Percentiles rank a stretch among this genome's conserved stretches.
Evolutionary conservation across 495 filamentous ascomycete species (phyloP).

Genomic region (Chaetomium tenue): DNA sequence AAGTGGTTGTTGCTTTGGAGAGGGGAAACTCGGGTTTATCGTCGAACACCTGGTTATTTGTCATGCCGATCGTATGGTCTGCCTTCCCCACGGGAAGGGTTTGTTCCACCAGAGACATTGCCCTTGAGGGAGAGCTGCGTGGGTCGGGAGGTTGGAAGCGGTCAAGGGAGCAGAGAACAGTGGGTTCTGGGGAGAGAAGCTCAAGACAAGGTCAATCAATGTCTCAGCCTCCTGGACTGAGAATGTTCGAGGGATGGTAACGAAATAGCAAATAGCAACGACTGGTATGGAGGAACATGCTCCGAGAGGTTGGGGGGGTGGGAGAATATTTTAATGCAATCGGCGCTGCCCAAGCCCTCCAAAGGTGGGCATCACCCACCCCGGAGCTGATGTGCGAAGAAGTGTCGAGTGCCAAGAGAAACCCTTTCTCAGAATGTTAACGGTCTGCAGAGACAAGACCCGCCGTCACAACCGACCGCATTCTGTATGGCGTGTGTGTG

Average conservation of each 20-base stretch:
- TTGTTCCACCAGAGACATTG: conserved; percentile 28
- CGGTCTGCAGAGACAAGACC: conserved; percentile 26
- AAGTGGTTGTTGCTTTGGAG: conserved; percentile 14
- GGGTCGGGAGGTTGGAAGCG: background rate
- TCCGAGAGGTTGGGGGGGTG: conserved; percentile 21
- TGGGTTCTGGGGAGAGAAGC: background rate
- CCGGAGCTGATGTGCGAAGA: background rate
- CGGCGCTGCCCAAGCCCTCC: conserved; percentile 4
- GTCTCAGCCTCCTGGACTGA: conserved; percentile 23
- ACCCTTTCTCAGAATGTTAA: conserved; percentile 11
- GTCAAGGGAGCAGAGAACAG: conserved; percentile 7
- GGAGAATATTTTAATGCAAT: conserved; percentile 30
- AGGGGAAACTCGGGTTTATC: conserved; percentile 19
- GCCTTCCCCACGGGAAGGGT: conserved; percentile 23
- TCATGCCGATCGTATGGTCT: conserved; percentile 14
- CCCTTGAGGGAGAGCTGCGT: conserved; percentile 9
- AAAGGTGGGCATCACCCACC: conserved; percentile 14
- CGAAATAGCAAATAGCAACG: background rate
- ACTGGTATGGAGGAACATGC: conserved; percentile 15
- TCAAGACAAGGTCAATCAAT: conserved; percentile 4
- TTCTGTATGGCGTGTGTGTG: conserved; percentile 4
- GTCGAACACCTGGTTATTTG: conserved; percentile 18
- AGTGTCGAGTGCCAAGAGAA: conserved; percentile 21
- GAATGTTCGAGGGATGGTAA: conserved; percentile 14
- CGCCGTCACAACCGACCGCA: conserved; percentile 20